A percentile compares a stretch with the other conserved stretches of the same genome.
These are phyloP conservation scores for Auricularia heimuer DNA, from an alignment of 768 basidiomycete species.

Conservation along the genomic window DNA sequence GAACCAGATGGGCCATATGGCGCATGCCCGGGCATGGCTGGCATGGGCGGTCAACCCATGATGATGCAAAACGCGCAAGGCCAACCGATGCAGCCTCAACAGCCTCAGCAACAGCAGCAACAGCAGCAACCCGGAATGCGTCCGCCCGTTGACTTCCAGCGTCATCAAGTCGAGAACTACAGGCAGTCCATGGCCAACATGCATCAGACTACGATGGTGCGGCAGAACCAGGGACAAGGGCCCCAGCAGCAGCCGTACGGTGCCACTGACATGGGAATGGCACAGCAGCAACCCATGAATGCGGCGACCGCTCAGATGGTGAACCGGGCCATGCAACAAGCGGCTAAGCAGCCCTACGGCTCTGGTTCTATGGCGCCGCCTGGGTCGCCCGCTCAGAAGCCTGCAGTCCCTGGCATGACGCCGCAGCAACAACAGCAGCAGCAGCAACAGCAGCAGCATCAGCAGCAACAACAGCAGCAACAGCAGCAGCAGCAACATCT, in stretches of 20 bases:
- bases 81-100: constrained; percentile 12
- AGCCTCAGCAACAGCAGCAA: constrained; percentile 17
- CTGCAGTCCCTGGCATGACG: background rate
- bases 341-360: background rate
- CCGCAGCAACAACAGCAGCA: background rate
- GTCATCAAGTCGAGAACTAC: background rate
- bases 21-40: background rate
- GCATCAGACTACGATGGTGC: background rate
- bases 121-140: constrained; percentile 9
- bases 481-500: background rate
- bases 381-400: background rate
- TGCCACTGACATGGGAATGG: background rate
- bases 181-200: background rate
- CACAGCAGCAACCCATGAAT: background rate
- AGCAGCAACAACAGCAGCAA: no score
- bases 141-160: background rate
- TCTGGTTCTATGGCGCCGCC: background rate
- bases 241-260: background rate
- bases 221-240: background rate
- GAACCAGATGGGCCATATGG: background rate
- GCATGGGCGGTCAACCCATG: background rate
- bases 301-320: background rate
- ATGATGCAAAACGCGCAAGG: background rate
- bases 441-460: no score
- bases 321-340: background rate